A percentile compares a stretch with the other conserved stretches of the same genome.
Evolutionary conservation across 2,329 filamentous ascomycete genomes (phyloP).

Genomic region (Eutypella sp.): DNA sequence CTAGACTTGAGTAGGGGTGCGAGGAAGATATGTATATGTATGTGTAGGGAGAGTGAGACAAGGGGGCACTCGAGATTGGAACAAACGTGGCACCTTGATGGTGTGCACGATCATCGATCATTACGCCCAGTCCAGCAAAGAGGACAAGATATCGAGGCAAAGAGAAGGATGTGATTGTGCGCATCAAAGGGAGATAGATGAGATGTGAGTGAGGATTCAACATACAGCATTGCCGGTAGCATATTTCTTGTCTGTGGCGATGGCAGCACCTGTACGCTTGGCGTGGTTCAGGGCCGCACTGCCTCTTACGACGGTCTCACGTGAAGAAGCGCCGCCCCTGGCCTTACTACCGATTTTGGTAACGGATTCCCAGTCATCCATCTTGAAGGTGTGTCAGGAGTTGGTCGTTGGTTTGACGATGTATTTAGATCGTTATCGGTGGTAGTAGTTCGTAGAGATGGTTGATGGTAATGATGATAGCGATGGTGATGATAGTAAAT

Average conservation of each 20-base stretch:
- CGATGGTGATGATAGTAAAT: neutral
- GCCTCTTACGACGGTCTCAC: slow-evolving; percentile 86
- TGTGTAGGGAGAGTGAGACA: too few species aligned
- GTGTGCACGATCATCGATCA: too few species aligned
- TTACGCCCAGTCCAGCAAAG: too few species aligned
- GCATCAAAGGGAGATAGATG: too few species aligned
- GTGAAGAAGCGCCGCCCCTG: slow-evolving; percentile 59
- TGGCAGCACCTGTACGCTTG: slow-evolving; percentile 68
- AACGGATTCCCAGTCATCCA: slow-evolving; percentile 79
- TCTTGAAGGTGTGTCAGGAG: slow-evolving; percentile 45
- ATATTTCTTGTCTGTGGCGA: slow-evolving; percentile 90
- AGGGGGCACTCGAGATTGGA: too few species aligned
- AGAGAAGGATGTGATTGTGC: neutral
- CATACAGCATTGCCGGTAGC: slow-evolving; percentile 73
- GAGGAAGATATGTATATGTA: neutral
- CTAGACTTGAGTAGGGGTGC: neutral
- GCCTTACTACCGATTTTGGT: slow-evolving; percentile 93
- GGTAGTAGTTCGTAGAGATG: neutral
- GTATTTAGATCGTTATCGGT: slow-evolving; percentile 1
- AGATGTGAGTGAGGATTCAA: slow-evolving; percentile 15
- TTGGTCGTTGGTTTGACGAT: slow-evolving; percentile 3
- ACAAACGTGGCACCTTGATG: too few species aligned
- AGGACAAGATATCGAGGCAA: neutral
- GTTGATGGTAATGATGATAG: slow-evolving; percentile 4
- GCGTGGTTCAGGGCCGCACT: slow-evolving; percentile 83